Percentiles rank a stretch among this genome's conserved stretches.
Evolutionary conservation across 768 basidiomycete species (phyloP).

Genomic region (Glaciozyma martinii): DNA sequence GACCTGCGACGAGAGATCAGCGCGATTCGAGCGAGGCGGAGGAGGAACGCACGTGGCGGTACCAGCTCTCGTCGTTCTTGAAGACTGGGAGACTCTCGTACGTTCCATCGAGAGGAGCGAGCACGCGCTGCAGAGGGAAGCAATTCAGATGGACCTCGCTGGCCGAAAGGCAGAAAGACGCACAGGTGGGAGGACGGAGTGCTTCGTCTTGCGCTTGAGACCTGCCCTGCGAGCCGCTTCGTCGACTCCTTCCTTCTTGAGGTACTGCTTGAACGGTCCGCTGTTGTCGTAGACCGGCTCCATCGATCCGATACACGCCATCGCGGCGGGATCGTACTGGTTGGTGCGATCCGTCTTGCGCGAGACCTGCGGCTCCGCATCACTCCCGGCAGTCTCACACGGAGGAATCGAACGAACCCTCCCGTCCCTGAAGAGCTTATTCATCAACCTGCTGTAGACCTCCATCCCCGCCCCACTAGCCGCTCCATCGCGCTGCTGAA

Average conservation of each 20-base stretch:
- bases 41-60: not conserved
- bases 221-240: slow-evolving; percentile 30
- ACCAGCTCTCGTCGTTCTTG: not conserved
- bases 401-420: not conserved
- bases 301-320: not conserved
- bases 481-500: not conserved
- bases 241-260: slow-evolving; percentile 37
- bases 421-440: not conserved
- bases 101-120: not conserved
- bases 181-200: not conserved
- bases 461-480: not conserved
- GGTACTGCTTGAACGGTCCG: slow-evolving; percentile 40
- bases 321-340: not conserved
- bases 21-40: not conserved
- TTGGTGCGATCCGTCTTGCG: not conserved
- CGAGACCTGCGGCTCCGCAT: not conserved
- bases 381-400: not conserved
- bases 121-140: not conserved
- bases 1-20: not conserved
- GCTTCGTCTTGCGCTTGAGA: slow-evolving; percentile 31
- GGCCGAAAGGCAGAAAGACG: not conserved
- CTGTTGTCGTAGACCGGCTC: not conserved
- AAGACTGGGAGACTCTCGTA: not conserved
- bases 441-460: not conserved
- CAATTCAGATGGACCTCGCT: not conserved